Conservation (phyloP, 1,284 basidiomycete genomes). For the Erythrobasidium hasegawianum region DNA sequence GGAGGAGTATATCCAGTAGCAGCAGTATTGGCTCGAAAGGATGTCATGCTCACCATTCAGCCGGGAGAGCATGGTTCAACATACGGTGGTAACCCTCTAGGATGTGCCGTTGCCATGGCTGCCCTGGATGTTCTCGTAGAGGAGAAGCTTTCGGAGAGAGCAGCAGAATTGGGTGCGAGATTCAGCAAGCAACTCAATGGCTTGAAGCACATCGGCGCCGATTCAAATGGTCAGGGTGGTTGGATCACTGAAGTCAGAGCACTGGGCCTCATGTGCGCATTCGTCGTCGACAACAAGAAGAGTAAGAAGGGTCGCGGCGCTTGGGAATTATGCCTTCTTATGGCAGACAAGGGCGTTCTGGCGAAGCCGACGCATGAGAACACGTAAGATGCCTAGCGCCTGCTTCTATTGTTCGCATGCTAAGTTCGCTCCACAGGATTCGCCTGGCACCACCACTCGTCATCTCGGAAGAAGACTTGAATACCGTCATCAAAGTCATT, state of each 20-base stretch:
- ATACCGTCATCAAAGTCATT: slow-evolving; percentile 71
- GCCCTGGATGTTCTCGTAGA: slow-evolving; percentile 83
- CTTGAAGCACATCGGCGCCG: slow-evolving; percentile 35
- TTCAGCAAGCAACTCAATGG: slow-evolving; percentile 68
- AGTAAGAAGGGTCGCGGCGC: slow-evolving; percentile 69
- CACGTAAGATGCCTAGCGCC: slow-evolving; percentile 58
- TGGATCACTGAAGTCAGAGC: slow-evolving; percentile 44
- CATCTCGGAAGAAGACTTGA: slow-evolving; percentile 78
- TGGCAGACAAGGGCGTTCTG: slow-evolving; percentile 84
- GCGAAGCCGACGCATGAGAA: slow-evolving; percentile 96
- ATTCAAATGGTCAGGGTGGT: slow-evolving; percentile 37
- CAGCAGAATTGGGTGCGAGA: slow-evolving; percentile 69
- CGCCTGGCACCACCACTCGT: slow-evolving; percentile 94
- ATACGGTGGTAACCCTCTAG: slow-evolving; percentile 91
- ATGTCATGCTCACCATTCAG: slow-evolving; percentile 89
- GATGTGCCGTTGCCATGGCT: slow-evolving; percentile 90
- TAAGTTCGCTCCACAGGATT: slow-evolving; percentile 58
- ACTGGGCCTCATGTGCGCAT: slow-evolving; percentile 73
- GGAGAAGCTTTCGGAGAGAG: slow-evolving; percentile 76
- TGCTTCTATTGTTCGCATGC: neutral
- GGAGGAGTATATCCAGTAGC: slow-evolving; percentile 98
- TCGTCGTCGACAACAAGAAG: slow-evolving; percentile 80
- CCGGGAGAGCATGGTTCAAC: slow-evolving; percentile 99
- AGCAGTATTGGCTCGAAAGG: slow-evolving; percentile 81
- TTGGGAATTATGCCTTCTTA: slow-evolving; percentile 90